Percentiles rank a stretch among this genome's conserved stretches.
Evolutionary conservation across 805 yeast genomes (phyloP).

Genomic region (Zygosaccharomyces bailii): DNA sequence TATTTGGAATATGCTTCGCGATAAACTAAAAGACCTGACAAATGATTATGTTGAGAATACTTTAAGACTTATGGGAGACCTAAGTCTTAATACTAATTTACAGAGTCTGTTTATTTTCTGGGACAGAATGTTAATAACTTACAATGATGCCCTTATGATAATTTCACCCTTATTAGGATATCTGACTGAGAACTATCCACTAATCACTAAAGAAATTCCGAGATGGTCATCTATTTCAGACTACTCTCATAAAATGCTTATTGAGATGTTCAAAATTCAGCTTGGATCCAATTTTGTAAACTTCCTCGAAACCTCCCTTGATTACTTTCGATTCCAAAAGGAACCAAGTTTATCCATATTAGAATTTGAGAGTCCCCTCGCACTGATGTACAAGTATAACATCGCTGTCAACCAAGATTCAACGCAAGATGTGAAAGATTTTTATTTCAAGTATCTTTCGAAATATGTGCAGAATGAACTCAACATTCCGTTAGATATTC

Average conservation of each 20-base stretch:
- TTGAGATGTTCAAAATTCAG: slow-evolving; percentile 6
- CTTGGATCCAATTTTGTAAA: slow-evolving; percentile 1
- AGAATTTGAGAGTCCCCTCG: slow-evolving; percentile 10
- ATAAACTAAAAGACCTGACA: neutral
- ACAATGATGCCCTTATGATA: neutral
- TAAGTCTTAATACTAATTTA: neutral
- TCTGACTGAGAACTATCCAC: slow-evolving; percentile 13
- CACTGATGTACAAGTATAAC: slow-evolving; percentile 12
- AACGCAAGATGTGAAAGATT: slow-evolving; percentile 3
- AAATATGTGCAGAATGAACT: slow-evolving; percentile 6
- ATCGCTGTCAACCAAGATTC: slow-evolving; percentile 6
- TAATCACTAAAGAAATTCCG: slow-evolving; percentile 8
- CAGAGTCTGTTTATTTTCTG: neutral
- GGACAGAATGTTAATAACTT: neutral
- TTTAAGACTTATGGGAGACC: neutral
- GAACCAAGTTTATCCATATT: neutral
- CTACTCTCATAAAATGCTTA: slow-evolving; percentile 8
- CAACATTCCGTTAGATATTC: slow-evolving; percentile 2
- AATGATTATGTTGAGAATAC: neutral
- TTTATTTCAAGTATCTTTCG: slow-evolving; percentile 13
- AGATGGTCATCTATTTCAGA: slow-evolving; percentile 3
- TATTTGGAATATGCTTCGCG: slow-evolving; percentile 12
- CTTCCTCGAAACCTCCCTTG: slow-evolving; percentile 10
- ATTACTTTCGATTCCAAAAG: slow-evolving; percentile 3
- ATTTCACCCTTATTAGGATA: slow-evolving; percentile 16